A percentile compares a stretch with the other conserved stretches of the same genome.
phyloP scores from a whole-genome alignment of 768 basidiomycete species.

The Chalciporus sphaerocephalus region DNA sequence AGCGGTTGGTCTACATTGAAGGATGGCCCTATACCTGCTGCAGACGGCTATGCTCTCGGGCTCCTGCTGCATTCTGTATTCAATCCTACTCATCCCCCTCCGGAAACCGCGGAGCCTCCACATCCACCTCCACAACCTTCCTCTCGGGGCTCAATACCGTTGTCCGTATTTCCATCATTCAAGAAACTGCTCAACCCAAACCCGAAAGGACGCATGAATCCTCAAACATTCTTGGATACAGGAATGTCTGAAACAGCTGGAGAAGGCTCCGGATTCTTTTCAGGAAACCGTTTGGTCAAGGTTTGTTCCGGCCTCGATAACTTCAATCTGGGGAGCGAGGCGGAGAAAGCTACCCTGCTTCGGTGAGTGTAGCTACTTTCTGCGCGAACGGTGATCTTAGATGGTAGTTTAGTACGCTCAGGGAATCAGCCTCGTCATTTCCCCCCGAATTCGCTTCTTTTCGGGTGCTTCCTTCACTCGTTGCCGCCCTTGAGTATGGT shows the following conservation, averaged over 20 bases:
- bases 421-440: constrained; percentile 74
- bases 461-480: constrained; percentile 83
- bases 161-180: constrained; percentile 68
- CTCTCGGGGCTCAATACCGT: constrained; percentile 73
- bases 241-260: constrained; percentile 66
- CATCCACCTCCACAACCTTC: constrained; percentile 77
- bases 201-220: constrained; percentile 69
- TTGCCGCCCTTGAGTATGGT: constrained; percentile 73
- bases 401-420: constrained; percentile 55
- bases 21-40: constrained; percentile 57
- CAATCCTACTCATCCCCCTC: constrained; percentile 75
- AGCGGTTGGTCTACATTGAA: constrained; percentile 79
- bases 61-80: constrained; percentile 82
- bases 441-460: constrained; percentile 82
- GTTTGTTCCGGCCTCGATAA: constrained; percentile 82
- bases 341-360: constrained; percentile 70
- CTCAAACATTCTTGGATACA: constrained; percentile 71
- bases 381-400: not conserved
- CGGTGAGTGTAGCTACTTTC: constrained; percentile 39
- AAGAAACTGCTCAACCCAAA: constrained; percentile 90
- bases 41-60: constrained; percentile 87
- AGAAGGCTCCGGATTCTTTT: constrained; percentile 73
- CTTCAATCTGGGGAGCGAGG: constrained; percentile 76
- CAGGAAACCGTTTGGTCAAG: constrained; percentile 74
- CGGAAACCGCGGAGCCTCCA: constrained; percentile 63